Evolutionary conservation across 148 eudicot species (phyloP), one percentile per base, ranked within the genome.

Genomic region (Chenopodium berlandieri): DNA sequence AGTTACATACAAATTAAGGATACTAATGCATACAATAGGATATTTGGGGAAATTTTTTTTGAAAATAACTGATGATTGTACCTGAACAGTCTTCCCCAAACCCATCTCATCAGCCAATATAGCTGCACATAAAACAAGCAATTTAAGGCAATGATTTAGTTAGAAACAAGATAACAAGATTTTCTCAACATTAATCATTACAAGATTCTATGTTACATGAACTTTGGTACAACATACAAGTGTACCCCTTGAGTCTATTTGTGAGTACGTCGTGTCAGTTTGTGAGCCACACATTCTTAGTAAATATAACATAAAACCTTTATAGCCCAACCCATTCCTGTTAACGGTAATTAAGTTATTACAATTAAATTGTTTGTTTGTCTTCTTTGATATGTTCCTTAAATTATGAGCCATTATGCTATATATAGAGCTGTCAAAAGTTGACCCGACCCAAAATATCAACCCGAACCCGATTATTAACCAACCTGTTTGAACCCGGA

Each of bases 41-140:
- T 8, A 44, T 44, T 7, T 64, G 48, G 40, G 40, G 40, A 34
- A 34, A 2, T 4, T 4, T 34, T 34, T 34, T 34, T 34, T 34
- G 6, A 19, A 69, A 4, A 5, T 7, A 16, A 14, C 16, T 13
- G 66, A 25, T 50, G 79, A 80, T 23, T 17, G 60, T 82, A 95
- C 99, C 97, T 95, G 99, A 83, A 95, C 87, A 73, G 99, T 95
- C 88, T 95, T 95, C 48, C 99, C 99, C 84, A 95, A 97, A 78
- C 99, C 99, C 99, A 95, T 95, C 89, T 95, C 99, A 86, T 95
- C 99, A 31, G 99, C 99, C 88, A 95, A 89, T 85, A 95, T 95
- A 68, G 99, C 99, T 95, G 97, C 91, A 74, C 11, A 32, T 23
- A 74, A 27, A 74, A 50, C 11, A 50, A 72, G n/a, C 9, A 27